Base-by-base conservation (phyloP, 1,139 yeast genomes). In the Nadsonia commutata region DNA sequence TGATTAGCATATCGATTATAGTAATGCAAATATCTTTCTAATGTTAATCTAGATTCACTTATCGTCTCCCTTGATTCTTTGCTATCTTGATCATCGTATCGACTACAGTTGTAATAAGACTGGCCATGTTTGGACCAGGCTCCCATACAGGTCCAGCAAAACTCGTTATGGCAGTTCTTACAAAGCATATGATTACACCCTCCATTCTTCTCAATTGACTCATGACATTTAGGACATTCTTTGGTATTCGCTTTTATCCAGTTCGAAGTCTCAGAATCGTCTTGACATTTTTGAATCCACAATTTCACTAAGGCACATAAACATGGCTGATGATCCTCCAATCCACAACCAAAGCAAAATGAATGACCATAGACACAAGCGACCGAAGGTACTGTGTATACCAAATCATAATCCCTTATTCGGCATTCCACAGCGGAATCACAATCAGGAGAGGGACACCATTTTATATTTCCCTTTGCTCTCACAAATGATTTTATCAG, bases 131-230 rank as follows among this genome's bases (percentile, higher is more conserved):
- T 64, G 1, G 58, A 55, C 98, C 98, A 93, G 31, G 67, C 71
- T 6, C 79, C 80, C 52, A 76, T 60, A 60, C 99, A 90, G 41
- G 86, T 78, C 99, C 99, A 90, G 59, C 99, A 90, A 58, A 86
- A 90, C 56, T 88, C 84, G 57, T 75, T 64, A 11, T 60, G 59
- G 60, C 99, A 90, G 49, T 78, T 80, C 4, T 74, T 67, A 59
- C 99, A 90, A 0, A 78, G 72, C 95, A 90, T 88, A 63, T 90
- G 98, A 62, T 90, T 88, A 62, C 97, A 90, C 0, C 97, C 97
- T 23, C 96, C 97, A 57, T 80, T 81, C 57, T 88, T 82, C 55
- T 83, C 74, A 42, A 71, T 71, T n/a, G 68, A 61, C 0, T 78
- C 58, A 18, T 59, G 62, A 60, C 90, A 80, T 49, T 70, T 66